Conservation (phyloP, 192 early-diverging fungal species). For the Thamnidium elegans region DNA sequence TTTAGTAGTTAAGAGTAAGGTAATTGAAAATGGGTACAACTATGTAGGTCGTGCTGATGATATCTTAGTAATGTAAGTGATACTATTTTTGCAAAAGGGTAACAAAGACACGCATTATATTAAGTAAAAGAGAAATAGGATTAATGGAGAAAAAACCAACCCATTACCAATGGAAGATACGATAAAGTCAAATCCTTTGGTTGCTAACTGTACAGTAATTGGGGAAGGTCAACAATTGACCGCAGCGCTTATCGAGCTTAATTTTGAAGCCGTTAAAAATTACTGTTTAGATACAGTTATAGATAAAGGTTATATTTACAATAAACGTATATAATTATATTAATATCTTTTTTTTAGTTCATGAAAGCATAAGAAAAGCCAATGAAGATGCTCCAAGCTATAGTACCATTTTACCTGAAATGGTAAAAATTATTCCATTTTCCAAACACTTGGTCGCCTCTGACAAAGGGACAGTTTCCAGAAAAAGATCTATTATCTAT, state of each 20-base stretch:
- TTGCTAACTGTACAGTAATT: constrained; percentile 15
- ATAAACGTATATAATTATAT: background rate
- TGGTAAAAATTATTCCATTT: constrained; percentile 31
- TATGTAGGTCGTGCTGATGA: constrained; percentile 21
- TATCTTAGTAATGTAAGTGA: constrained; percentile 6
- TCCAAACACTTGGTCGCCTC: constrained; percentile 1
- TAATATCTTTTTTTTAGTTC: background rate
- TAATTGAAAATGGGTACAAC: background rate
- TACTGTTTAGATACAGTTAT: background rate
- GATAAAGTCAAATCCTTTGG: constrained; percentile 1
- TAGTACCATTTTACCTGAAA: constrained; percentile 20
- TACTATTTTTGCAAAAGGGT: background rate
- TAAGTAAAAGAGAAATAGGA: background rate
- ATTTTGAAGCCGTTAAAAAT: background rate
- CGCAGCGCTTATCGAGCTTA: background rate
- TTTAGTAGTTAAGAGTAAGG: constrained; percentile 2
- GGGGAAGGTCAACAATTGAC: constrained; percentile 12
- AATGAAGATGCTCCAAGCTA: constrained; percentile 25
- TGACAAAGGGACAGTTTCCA: constrained; percentile 25
- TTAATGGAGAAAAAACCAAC: constrained; percentile 37
- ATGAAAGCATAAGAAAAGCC: constrained; percentile 13
- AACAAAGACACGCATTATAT: too few relatives aligned
- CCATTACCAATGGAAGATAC: constrained; percentile 25
- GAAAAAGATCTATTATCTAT: constrained; percentile 42
- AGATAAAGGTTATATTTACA: background rate